These are phyloP conservation scores for Dothideomycetes sp. DNA, from an alignment of 2,329 filamentous ascomycete genomes.

Conservation along the genomic window DNA sequence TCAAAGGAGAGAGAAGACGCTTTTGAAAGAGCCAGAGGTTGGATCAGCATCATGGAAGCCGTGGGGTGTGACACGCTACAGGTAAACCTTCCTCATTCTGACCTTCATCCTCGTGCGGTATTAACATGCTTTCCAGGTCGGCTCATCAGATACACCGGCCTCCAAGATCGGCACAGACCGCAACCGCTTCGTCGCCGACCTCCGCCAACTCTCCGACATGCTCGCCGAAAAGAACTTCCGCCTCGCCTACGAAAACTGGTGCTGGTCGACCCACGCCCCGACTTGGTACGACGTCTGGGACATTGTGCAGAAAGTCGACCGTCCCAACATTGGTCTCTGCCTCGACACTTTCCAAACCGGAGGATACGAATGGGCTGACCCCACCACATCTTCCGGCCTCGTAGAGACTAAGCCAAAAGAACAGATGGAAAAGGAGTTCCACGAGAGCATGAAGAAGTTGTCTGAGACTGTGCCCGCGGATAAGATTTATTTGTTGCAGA, in stretches of 20 bases:
- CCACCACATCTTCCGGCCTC: slow-evolving; percentile 53
- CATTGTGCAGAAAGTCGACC: slow-evolving; percentile 53
- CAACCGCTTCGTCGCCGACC: slow-evolving; percentile 48
- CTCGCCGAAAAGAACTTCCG: slow-evolving; percentile 48
- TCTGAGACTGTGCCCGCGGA: slow-evolving; percentile 50
- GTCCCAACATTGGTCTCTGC: slow-evolving; percentile 62
- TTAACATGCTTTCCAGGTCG: slow-evolving; percentile 34
- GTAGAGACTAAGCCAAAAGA: slow-evolving; percentile 35
- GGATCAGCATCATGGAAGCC: slow-evolving; percentile 63
- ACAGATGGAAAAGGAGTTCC: slow-evolving; percentile 32
- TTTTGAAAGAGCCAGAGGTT: slow-evolving; percentile 53
- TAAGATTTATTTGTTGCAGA: slow-evolving; percentile 67
- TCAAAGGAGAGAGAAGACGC: slow-evolving; percentile 52
- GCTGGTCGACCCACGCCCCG: slow-evolving; percentile 63
- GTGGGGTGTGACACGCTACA: slow-evolving; percentile 63
- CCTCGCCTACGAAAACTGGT: slow-evolving; percentile 74
- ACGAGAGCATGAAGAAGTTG: slow-evolving; percentile 48
- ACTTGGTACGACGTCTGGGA: slow-evolving; percentile 62
- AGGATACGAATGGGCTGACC: slow-evolving; percentile 65
- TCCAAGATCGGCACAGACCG: slow-evolving; percentile 44
- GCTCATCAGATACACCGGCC: slow-evolving; percentile 53
- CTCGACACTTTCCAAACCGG: slow-evolving; percentile 71
- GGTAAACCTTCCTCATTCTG: slow-evolving; percentile 31
- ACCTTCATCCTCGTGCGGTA: not conserved
- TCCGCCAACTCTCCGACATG: slow-evolving; percentile 55